Percentiles rank a stretch among this genome's conserved stretches.
Conservation (phyloP, 202 grass and related monocot species). For the Panicum virgatum region DNA sequence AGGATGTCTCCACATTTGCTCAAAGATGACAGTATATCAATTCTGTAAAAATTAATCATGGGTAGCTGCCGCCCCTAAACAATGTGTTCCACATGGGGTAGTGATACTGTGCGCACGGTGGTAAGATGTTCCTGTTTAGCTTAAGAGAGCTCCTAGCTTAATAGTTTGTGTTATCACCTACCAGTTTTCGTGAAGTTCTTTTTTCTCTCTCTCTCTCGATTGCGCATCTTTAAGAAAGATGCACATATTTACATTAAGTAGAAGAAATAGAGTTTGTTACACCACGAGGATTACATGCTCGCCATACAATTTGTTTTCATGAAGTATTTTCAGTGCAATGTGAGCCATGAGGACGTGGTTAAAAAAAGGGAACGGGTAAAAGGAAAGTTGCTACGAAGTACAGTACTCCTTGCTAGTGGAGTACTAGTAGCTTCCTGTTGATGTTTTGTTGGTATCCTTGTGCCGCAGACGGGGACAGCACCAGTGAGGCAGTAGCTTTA, state of each 20-base stretch:
- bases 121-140: not conserved
- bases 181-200: no score
- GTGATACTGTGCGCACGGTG: no score
- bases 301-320: no score
- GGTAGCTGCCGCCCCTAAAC: not conserved
- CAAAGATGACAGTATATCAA: not conserved
- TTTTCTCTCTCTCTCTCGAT: no score
- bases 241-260: no score
- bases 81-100: not conserved
- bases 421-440: not conserved
- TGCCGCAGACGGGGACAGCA: conserved; percentile 40
- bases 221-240: no score
- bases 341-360: not conserved
- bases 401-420: not conserved
- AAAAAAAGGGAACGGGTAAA: not conserved
- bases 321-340: not conserved
- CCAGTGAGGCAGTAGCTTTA: conserved; percentile 20
- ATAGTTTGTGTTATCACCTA: not conserved
- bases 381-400: conserved; percentile 9
- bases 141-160: not conserved
- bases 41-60: not conserved
- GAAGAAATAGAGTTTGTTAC: no score
- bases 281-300: no score
- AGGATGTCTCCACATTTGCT: not conserved
- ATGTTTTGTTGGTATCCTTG: conserved; percentile 46